Conservation (phyloP, 2,329 filamentous ascomycete species). For the Albifimbria verrucaria region DNA sequence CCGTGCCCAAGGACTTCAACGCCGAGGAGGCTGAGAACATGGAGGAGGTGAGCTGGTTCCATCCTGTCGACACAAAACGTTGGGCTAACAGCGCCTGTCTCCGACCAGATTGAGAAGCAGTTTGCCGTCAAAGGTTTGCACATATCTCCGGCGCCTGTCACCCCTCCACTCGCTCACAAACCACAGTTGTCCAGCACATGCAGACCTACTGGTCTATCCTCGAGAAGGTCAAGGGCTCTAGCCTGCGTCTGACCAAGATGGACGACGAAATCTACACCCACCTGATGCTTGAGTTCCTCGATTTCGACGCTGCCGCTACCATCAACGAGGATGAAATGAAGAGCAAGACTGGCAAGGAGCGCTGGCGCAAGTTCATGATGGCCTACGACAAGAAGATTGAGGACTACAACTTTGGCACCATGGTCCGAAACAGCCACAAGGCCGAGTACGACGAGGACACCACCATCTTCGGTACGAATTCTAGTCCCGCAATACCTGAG, state of each 20-base stretch:
- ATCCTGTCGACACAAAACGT: conserved; percentile 3
- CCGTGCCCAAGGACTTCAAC: conserved; percentile 55
- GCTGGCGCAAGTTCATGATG: conserved; percentile 93
- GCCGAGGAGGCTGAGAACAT: conserved; percentile 53
- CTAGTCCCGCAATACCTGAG: not conserved
- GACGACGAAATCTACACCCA: conserved; percentile 94
- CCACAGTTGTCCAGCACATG: conserved; percentile 82
- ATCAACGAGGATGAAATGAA: conserved; percentile 96
- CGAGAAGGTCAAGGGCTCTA: conserved; percentile 84
- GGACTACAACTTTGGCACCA: conserved; percentile 97
- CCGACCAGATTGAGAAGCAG: conserved; percentile 87
- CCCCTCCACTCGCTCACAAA: not conserved
- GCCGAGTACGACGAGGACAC: conserved; percentile 83
- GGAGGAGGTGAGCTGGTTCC: conserved; percentile 47
- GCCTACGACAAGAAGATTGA: conserved; percentile 91
- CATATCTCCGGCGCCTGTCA: not conserved
- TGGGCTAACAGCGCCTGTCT: not conserved
- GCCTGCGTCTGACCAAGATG: conserved; percentile 84
- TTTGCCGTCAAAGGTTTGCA: conserved; percentile 87
- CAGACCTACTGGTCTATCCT: conserved; percentile 96
- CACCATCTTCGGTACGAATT: conserved; percentile 78
- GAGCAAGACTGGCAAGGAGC: conserved; percentile 91
- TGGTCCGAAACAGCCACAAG: conserved; percentile 75
- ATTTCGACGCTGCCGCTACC: conserved; percentile 78
- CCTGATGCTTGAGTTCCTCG: conserved; percentile 83